These are phyloP conservation scores for Mucor saturninus DNA, from an alignment of 371 early-diverging fungal species.

Conservation along the genomic window DNA sequence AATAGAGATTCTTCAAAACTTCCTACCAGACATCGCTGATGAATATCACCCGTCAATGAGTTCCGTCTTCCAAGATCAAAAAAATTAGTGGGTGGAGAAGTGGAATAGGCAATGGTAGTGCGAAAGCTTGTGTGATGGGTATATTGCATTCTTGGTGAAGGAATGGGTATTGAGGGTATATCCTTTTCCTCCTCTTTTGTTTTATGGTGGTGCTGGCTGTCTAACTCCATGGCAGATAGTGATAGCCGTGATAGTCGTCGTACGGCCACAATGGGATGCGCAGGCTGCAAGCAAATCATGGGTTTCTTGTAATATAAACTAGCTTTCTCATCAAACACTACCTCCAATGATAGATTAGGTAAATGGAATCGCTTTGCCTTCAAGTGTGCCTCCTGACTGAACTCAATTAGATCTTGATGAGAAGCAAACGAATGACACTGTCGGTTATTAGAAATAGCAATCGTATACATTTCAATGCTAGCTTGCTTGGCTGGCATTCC, in stretches of 20 bases:
- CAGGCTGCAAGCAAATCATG: neutral
- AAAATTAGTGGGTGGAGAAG: conserved; percentile 30
- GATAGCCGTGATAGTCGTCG: conserved; percentile 47
- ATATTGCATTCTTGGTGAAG: conserved; percentile 48
- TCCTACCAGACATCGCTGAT: conserved; percentile 59
- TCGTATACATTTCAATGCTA: conserved; percentile 13
- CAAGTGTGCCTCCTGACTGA: conserved; percentile 45
- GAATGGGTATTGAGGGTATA: conserved; percentile 32
- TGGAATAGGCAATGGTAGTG: conserved; percentile 40
- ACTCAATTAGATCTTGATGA: conserved; percentile 36
- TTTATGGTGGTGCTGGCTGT: conserved; percentile 18
- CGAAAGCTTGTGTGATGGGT: conserved; percentile 32
- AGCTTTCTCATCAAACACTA: conserved; percentile 46
- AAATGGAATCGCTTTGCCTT: conserved; percentile 47
- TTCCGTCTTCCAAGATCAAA: conserved; percentile 11
- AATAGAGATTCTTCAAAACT: conserved; percentile 85
- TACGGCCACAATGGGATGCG: conserved; percentile 23
- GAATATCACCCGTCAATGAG: conserved; percentile 26
- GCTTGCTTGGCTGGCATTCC: conserved; percentile 3
- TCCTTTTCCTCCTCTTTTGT: neutral
- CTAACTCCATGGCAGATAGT: conserved; percentile 42
- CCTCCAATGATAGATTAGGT: conserved; percentile 27
- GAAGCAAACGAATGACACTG: conserved; percentile 42
- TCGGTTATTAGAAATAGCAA: conserved; percentile 22
- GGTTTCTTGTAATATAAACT: conserved; percentile 11